Evolutionary conservation across 2,329 filamentous ascomycete species (phyloP), one percentile per base, ranked within the genome.

Genomic region (Cladosporium velox): DNA sequence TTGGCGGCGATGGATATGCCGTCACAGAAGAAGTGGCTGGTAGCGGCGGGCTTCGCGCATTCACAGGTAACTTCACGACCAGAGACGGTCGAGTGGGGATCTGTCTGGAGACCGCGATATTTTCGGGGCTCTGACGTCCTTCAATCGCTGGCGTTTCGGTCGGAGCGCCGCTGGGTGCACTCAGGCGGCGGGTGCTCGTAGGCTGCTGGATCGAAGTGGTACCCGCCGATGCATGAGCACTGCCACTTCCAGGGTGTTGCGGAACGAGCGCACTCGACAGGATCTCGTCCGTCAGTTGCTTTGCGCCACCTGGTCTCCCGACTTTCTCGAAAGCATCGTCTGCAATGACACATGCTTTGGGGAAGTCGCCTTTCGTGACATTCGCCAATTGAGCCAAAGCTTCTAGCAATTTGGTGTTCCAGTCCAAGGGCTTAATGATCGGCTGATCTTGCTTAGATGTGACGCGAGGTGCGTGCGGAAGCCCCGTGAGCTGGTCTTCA

Each of bases 351-450:
- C 38, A 59, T n/a, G 35, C 57, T 12, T 24, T 35, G 4, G 24
- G 0, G 14, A 47, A 59, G 4, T 47, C 24, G 5, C 57, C 12
- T n/a, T 30, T 41, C 2, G 57, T 59, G 6, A 12, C 7, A 14
- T 7, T 5, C 11, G 57, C 35, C 21, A 59, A n/a, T 7, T 12
- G 24, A 2, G 21, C 57, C n/a, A 59, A 15, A 26, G 35, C 57
- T 47, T 59, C 57, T 11, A 59, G 21, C 35, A 59, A 21, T 6
- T n/a, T n/a, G 8, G 34, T 59, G 18, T 59, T 59, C 57, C 57
- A 59, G 38, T 59, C 12, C 24, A 59, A 28, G n/a, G 57, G 57
- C 3, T 47, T 14, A 3, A 59, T 28, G 38, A 59, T 7, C 57
- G 24, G 38, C 35, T 41, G 26, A 2, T 38, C 57, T 14, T 24